These are phyloP conservation scores for Flaveria linearis DNA, from an alignment of 129 eudicot genomes.

Conservation along the genomic window DNA sequence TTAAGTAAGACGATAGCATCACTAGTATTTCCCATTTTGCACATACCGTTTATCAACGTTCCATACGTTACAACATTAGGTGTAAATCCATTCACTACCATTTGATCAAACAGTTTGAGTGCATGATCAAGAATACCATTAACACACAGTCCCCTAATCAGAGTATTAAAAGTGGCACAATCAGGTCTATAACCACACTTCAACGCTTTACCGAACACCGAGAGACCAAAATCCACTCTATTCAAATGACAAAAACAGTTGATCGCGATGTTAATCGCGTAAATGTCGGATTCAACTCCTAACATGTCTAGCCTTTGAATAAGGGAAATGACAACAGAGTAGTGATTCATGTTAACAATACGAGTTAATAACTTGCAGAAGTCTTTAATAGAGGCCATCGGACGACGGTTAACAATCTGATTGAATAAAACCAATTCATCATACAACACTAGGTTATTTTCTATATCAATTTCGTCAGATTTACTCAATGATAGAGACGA, in stretches of 20 bases:
- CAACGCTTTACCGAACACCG: conserved; percentile 24
- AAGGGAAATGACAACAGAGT: conserved; percentile 30
- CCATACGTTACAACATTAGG: conserved; percentile 29
- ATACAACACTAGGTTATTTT: conserved; percentile 23
- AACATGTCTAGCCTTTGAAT: conserved; percentile 19
- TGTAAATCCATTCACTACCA: conserved; percentile 6
- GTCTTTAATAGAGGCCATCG: conserved; percentile 24
- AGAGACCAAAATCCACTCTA: conserved; percentile 20
- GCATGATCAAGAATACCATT: conserved; percentile 22
- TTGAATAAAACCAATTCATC: conserved; percentile 32
- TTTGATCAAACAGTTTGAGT: conserved; percentile 30
- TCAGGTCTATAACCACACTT: conserved; percentile 29
- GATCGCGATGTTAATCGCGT: conserved; percentile 10
- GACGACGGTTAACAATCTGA: background rate
- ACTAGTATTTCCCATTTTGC: conserved; percentile 25
- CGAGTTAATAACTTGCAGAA: conserved; percentile 31
- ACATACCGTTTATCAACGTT: conserved; percentile 29
- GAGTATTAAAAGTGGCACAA: conserved; percentile 29
- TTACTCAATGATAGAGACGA: background rate
- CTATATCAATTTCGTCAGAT: background rate
- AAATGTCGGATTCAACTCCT: conserved; percentile 27
- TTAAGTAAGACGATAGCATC: conserved; percentile 28
- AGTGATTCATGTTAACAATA: conserved; percentile 28
- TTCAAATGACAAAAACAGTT: conserved; percentile 33
- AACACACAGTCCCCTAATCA: conserved; percentile 32